These are phyloP conservation scores for Penicillium sclerotiorum DNA, from an alignment of 2,329 filamentous ascomycete species.

Conservation along the genomic window DNA sequence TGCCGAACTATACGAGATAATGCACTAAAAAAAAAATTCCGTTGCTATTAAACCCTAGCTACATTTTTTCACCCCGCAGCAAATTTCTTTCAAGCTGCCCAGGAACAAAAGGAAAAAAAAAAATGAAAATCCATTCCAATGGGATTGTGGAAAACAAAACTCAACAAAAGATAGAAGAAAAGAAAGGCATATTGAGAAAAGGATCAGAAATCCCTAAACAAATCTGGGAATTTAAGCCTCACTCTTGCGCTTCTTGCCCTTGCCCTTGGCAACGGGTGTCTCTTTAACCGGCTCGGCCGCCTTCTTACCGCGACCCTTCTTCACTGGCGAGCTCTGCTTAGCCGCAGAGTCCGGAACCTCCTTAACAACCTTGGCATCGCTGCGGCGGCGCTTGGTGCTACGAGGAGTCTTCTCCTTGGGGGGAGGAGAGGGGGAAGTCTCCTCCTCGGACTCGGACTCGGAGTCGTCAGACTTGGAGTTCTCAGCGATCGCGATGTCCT, in stretches of 20 bases:
- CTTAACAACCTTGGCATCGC: slow-evolving; percentile 38
- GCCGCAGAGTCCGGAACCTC: slow-evolving; percentile 32
- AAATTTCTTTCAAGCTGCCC: too few relatives aligned
- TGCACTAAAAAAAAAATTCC: not conserved
- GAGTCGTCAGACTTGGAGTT: slow-evolving; percentile 9
- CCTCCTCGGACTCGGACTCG: slow-evolving; percentile 21
- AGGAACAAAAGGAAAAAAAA: not conserved
- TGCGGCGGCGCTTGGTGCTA: slow-evolving; percentile 47
- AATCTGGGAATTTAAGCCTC: slow-evolving; percentile 31
- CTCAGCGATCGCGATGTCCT: slow-evolving; percentile 43
- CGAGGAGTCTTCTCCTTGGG: slow-evolving; percentile 48
- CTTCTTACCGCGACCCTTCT: slow-evolving; percentile 17
- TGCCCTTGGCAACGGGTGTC: slow-evolving; percentile 21
- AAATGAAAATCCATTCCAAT: too few relatives aligned
- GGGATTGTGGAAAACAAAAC: too few relatives aligned
- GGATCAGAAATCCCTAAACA: not conserved
- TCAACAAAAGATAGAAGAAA: not conserved
- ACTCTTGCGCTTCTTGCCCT: slow-evolving; percentile 50
- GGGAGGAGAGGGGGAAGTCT: slow-evolving; percentile 36
- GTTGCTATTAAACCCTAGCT: not conserved
- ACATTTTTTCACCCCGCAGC: not conserved
- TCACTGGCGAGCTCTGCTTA: slow-evolving; percentile 29
- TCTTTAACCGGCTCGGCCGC: slow-evolving; percentile 24
- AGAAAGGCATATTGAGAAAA: not conserved
- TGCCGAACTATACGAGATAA: not conserved